A percentile compares a stretch with the other conserved stretches of the same genome.
Conservation (phyloP, 2,329 filamentous ascomycete genomes). For the Penicillium sclerotiorum region DNA sequence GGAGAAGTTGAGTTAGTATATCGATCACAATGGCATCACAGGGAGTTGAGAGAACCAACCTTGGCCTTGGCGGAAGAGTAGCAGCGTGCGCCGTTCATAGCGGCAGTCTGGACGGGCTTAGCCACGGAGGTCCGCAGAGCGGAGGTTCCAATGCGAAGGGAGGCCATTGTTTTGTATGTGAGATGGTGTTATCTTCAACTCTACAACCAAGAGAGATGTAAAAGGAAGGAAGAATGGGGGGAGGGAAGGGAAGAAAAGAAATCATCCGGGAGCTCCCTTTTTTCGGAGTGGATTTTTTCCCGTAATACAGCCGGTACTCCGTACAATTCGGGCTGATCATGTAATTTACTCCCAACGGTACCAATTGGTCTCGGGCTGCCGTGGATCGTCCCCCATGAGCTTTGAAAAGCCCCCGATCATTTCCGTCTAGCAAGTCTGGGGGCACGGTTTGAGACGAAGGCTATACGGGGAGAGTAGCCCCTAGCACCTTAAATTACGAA, state of each 20-base stretch:
- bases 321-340: slow-evolving; percentile 9
- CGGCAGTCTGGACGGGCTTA: slow-evolving; percentile 68
- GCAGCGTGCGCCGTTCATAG: slow-evolving; percentile 82
- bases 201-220: slow-evolving; percentile 28
- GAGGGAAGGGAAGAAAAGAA: slow-evolving; percentile 38
- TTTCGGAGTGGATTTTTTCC: slow-evolving; percentile 30
- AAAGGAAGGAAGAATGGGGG: slow-evolving; percentile 33
- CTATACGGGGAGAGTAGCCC: too few relatives aligned
- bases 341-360: slow-evolving; percentile 33
- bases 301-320: slow-evolving; percentile 31
- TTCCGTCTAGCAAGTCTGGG: too few relatives aligned
- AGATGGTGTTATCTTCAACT: slow-evolving; percentile 13
- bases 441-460: too few relatives aligned
- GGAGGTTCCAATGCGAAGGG: slow-evolving; percentile 78
- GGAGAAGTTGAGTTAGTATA: slow-evolving; percentile 28
- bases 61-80: slow-evolving; percentile 88
- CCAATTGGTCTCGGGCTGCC: slow-evolving; percentile 9
- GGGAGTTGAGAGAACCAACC: slow-evolving; percentile 55
- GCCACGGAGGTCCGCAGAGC: slow-evolving; percentile 76
- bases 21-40: slow-evolving; percentile 5
- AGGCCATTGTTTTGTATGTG: slow-evolving; percentile 65
- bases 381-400: slow-evolving; percentile 6
- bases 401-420: too few relatives aligned
- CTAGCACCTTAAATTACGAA: too few relatives aligned
- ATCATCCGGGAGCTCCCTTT: slow-evolving; percentile 33